Percentiles rank a stretch among this genome's conserved stretches.
Evolutionary conservation across 1,139 yeast species (phyloP).

Genomic region (Taiozyma sp.): DNA sequence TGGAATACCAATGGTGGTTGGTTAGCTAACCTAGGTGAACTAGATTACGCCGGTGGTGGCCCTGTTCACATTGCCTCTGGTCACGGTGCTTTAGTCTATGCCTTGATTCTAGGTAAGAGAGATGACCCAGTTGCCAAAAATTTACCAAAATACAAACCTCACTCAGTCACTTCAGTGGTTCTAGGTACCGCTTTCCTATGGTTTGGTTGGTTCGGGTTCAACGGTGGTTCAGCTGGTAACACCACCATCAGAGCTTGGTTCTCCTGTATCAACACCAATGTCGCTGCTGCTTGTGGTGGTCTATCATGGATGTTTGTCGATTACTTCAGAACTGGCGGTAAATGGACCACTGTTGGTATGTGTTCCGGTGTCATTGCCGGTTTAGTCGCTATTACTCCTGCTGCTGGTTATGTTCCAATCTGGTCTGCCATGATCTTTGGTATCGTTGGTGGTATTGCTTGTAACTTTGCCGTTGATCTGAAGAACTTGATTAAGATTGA

Average conservation of each 20-base stretch:
- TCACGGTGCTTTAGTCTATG: constrained; percentile 90
- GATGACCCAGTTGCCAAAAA: constrained; percentile 73
- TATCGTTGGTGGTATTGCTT: constrained; percentile 67
- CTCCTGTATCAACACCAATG: constrained; percentile 86
- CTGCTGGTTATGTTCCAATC: constrained; percentile 93
- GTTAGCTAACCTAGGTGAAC: constrained; percentile 75
- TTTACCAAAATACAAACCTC: constrained; percentile 88
- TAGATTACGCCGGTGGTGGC: constrained; percentile 98
- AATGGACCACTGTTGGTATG: constrained; percentile 93
- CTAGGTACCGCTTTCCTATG: constrained; percentile 91
- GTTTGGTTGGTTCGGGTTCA: constrained; percentile 99
- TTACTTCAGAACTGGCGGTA: constrained; percentile 81
- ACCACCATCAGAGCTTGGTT: constrained; percentile 90
- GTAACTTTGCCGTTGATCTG: constrained; percentile 82
- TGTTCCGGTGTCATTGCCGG: constrained; percentile 95
- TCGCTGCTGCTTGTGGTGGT: constrained; percentile 92
- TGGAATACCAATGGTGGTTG: constrained; percentile 96
- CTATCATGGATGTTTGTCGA: constrained; percentile 92
- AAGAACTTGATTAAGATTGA: constrained; percentile 73
- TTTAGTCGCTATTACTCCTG: constrained; percentile 94
- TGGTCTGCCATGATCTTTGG: constrained; percentile 87
- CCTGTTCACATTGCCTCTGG: constrained; percentile 97
- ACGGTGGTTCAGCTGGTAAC: constrained; percentile 95
- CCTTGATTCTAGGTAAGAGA: constrained; percentile 88
- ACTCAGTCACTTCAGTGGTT: constrained; percentile 85